Conservation (phyloP, 2,329 filamentous ascomycete species). For the Phyllosticta paracitricarpa region DNA sequence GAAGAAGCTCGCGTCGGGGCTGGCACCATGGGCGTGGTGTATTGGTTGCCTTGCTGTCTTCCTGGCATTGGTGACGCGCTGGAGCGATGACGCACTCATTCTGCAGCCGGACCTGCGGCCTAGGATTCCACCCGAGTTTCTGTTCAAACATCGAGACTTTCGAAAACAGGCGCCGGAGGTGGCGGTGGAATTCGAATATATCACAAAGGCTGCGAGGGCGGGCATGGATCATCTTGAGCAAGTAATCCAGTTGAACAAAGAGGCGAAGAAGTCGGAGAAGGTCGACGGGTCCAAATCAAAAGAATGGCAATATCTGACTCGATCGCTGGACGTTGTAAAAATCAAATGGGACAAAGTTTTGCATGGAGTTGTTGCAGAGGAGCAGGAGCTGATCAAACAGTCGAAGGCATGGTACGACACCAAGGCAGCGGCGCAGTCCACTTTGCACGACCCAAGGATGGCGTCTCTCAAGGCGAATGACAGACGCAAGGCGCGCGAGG, state of each 20-base stretch:
- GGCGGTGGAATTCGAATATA: background rate
- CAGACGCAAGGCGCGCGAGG: background rate
- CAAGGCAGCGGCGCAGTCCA: background rate
- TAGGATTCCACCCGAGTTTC: background rate
- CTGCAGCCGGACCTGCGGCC: background rate
- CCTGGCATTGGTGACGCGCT: too few relatives aligned
- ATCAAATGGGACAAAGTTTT: background rate
- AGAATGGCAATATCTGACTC: background rate
- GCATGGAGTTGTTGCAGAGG: background rate
- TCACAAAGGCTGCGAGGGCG: background rate
- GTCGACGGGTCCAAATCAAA: background rate
- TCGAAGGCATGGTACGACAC: background rate
- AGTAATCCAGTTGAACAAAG: background rate
- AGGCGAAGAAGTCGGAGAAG: background rate
- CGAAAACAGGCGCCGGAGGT: background rate
- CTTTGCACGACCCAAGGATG: background rate
- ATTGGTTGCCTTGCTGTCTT: too few relatives aligned
- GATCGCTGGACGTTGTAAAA: background rate
- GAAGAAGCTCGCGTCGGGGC: too few relatives aligned
- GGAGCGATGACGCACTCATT: too few relatives aligned
- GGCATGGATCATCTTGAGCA: background rate
- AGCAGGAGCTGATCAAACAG: background rate
- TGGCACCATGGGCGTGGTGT: too few relatives aligned
- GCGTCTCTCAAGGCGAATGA: background rate
- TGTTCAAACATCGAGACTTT: background rate